phyloP scores from a whole-genome alignment of 352 stramenopile genomes.

The Globisporangium emineosum region DNA sequence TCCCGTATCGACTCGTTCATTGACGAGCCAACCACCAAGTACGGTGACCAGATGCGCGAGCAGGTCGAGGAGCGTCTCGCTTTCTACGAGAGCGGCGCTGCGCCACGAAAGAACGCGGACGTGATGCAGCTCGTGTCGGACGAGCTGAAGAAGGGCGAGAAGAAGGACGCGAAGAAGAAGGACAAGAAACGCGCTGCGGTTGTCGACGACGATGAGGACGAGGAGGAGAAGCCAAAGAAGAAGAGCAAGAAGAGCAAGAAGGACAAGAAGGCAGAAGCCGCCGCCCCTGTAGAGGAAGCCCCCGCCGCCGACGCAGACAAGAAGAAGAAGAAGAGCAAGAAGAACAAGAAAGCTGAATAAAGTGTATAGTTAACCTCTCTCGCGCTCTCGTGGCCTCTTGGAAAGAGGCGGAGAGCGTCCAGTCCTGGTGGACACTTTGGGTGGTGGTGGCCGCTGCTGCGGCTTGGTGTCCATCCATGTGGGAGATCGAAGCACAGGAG shows the following conservation, averaged over 20 bases:
- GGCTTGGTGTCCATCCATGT: background rate
- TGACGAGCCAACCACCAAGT: conserved; percentile 94
- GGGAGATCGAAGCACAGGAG: conserved; percentile 1
- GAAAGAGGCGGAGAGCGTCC: background rate
- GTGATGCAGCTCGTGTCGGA: conserved; percentile 97
- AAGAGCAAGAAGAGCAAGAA: conserved; percentile 85
- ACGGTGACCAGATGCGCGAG: conserved; percentile 98
- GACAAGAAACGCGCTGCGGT: conserved; percentile 73
- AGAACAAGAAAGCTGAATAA: conserved; percentile 77
- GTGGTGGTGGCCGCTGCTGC: conserved; percentile 1
- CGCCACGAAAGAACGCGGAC: conserved; percentile 98
- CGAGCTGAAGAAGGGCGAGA: conserved; percentile 80
- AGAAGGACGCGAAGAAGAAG: conserved; percentile 76
- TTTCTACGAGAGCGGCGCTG: conserved; percentile 99
- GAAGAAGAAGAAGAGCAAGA: conserved; percentile 82
- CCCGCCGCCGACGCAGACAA: conserved; percentile 36
- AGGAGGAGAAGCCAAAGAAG: conserved; percentile 70
- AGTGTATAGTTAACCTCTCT: conserved; percentile 50
- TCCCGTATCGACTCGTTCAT: conserved; percentile 99
- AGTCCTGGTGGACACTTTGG: background rate
- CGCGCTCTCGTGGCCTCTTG: background rate
- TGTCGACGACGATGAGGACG: conserved; percentile 60
- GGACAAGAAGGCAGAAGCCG: conserved; percentile 38
- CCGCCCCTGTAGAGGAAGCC: conserved; percentile 17
- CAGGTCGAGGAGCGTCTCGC: conserved; percentile 99